phyloP scores from a whole-genome alignment of 73 alveolate genomes.

The Strombidium stylifer region DNA sequence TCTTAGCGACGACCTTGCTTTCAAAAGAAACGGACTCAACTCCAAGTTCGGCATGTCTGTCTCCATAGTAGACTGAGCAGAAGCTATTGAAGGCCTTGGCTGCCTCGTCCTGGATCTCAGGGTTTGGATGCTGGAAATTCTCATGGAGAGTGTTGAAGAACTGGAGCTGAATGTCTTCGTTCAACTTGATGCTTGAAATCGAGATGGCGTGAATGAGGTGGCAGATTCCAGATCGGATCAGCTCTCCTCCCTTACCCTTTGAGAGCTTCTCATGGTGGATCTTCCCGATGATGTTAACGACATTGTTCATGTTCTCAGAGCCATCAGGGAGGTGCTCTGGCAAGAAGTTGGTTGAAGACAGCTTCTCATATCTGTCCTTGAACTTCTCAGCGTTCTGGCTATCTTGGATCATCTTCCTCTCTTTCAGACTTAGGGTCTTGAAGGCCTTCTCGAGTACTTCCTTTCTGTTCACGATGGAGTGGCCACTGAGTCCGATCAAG shows the following conservation, averaged over 20 bases:
- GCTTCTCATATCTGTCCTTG: slow-evolving; percentile 65
- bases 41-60: slow-evolving; percentile 3
- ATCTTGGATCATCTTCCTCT: slow-evolving; percentile 75
- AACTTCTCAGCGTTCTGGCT: slow-evolving; percentile 75
- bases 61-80: slow-evolving; percentile 57
- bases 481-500: slow-evolving; percentile 88
- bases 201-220: slow-evolving; percentile 76
- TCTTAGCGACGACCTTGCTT: slow-evolving; percentile 41
- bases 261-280: slow-evolving; percentile 84
- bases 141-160: slow-evolving; percentile 72
- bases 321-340: slow-evolving; percentile 53
- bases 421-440: slow-evolving; percentile 71
- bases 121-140: slow-evolving; percentile 77
- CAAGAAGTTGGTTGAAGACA: slow-evolving; percentile 56
- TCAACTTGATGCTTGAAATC: slow-evolving; percentile 64
- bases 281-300: slow-evolving; percentile 59
- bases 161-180: slow-evolving; percentile 50
- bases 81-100: slow-evolving; percentile 65
- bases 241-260: slow-evolving; percentile 98
- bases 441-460: slow-evolving; percentile 78
- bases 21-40: slow-evolving; percentile 35
- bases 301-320: slow-evolving; percentile 49
- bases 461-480: slow-evolving; percentile 59
- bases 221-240: slow-evolving; percentile 91
- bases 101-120: slow-evolving; percentile 83